phyloP scores from a whole-genome alignment of 2,329 filamentous ascomycete species.

The Epichloe sylvatica region DNA sequence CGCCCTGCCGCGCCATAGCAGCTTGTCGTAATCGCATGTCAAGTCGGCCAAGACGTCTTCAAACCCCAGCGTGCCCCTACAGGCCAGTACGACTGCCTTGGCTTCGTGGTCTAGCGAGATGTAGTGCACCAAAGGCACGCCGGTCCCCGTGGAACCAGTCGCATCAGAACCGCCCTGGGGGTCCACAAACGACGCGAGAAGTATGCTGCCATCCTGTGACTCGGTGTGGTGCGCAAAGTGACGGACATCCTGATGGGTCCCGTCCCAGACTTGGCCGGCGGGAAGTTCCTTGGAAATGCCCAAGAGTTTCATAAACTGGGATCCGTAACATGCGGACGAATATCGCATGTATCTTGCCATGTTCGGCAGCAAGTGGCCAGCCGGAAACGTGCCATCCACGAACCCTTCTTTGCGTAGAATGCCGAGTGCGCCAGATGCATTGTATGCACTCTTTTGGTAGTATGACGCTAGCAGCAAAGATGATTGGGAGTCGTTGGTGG shows the following conservation, averaged over 20 bases:
- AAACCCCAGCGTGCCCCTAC: constrained; percentile 58
- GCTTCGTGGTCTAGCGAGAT: constrained; percentile 58
- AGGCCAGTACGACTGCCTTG: constrained; percentile 58
- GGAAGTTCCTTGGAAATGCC: constrained; percentile 43
- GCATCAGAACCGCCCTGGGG: constrained; percentile 52
- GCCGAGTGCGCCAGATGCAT: constrained; percentile 32
- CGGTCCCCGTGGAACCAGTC: constrained; percentile 48
- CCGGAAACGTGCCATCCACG: constrained; percentile 45
- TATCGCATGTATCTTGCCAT: constrained; percentile 53
- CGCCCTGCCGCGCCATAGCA: constrained; percentile 46
- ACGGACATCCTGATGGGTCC: constrained; percentile 45
- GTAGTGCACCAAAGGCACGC: constrained; percentile 59
- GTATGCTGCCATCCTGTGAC: constrained; percentile 41
- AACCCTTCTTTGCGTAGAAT: constrained; percentile 37
- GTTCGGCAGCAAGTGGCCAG: constrained; percentile 45
- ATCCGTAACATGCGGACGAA: constrained; percentile 52
- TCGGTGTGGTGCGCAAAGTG: constrained; percentile 51
- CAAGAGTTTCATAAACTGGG: constrained; percentile 47
- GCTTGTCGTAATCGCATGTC: constrained; percentile 58
- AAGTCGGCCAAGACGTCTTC: constrained; percentile 62
- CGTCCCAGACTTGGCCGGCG: constrained; percentile 26
- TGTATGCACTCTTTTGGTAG: constrained; percentile 34
- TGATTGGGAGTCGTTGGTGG: constrained; percentile 40
- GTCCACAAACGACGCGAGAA: constrained; percentile 59
- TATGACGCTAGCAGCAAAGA: constrained; percentile 39